A percentile compares a stretch with the other conserved stretches of the same genome.
Conservation (phyloP, 768 basidiomycete genomes). For the Chlorophyllum brunneum region DNA sequence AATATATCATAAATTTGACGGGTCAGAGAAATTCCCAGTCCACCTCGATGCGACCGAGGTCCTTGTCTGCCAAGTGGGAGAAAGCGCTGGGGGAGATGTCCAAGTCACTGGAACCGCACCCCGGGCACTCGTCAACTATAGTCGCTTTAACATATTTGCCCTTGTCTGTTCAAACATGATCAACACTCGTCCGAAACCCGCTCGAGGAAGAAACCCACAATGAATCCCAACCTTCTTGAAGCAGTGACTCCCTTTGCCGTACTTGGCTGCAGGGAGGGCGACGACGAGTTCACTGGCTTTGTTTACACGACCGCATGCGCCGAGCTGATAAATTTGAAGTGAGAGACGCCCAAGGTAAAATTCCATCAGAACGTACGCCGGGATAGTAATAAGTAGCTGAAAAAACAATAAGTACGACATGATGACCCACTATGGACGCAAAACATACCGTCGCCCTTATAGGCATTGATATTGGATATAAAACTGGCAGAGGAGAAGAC, state of each 20-base stretch:
- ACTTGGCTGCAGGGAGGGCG: conserved; percentile 52
- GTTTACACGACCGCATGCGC: conserved; percentile 60
- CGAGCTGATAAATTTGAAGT: conserved; percentile 28
- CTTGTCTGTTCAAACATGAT: not conserved
- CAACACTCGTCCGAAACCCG: not conserved
- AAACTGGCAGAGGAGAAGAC: not conserved
- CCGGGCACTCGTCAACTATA: conserved; percentile 25
- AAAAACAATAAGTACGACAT: not conserved
- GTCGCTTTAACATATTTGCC: conserved; percentile 13
- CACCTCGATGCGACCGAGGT: conserved; percentile 19
- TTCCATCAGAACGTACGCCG: not conserved
- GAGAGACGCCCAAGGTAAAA: not conserved
- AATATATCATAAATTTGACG: too few species aligned
- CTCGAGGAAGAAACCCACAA: conserved; percentile 39
- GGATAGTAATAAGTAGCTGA: conserved; percentile 7
- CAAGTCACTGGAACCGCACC: conserved; percentile 21
- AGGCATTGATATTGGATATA: not conserved
- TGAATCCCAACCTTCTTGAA: conserved; percentile 24
- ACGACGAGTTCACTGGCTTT: conserved; percentile 46
- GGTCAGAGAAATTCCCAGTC: conserved; percentile 18
- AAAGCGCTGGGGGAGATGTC: conserved; percentile 28
- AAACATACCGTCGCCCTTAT: conserved; percentile 6
- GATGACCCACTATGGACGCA: too few species aligned
- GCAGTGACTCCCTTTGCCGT: conserved; percentile 30
- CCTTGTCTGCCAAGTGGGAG: conserved; percentile 14